phyloP scores from a whole-genome alignment of 192 early-diverging fungal genomes.

The Coemansia sp. region DNA sequence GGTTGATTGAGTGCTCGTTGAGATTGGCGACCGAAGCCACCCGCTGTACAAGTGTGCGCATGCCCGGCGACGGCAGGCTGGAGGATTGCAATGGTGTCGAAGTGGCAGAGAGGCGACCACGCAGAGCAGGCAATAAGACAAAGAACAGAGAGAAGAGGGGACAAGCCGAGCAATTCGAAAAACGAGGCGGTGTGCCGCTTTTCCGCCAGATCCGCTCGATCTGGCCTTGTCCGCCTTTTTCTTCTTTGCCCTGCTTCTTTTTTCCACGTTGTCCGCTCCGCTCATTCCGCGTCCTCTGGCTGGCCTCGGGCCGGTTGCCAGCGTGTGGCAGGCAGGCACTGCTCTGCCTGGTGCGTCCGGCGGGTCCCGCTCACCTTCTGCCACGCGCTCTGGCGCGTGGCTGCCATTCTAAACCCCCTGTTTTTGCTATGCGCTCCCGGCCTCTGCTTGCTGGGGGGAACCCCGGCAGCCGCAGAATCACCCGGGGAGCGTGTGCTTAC shows the following conservation, averaged over 20 bases:
- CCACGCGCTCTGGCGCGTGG: not conserved
- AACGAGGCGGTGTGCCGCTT: not conserved
- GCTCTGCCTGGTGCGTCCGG: not conserved
- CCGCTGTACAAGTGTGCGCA: conserved; percentile 48
- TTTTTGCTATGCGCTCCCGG: conserved; percentile 2
- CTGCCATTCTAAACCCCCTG: conserved; percentile 27
- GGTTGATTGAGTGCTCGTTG: conserved; percentile 51
- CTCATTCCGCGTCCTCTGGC: not conserved
- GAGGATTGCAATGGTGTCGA: not conserved
- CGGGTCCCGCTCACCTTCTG: conserved; percentile 1
- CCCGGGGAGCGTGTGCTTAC: not conserved
- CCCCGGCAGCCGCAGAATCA: not conserved
- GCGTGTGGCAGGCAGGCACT: no score
- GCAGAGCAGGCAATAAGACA: not conserved
- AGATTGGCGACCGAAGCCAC: conserved; percentile 51
- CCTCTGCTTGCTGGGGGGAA: not conserved
- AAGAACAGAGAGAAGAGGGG: not conserved
- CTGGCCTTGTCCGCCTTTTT: not conserved
- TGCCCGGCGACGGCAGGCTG: conserved; percentile 5
- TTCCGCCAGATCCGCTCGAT: not conserved
- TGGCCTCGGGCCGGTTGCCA: no score
- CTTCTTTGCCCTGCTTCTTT: not conserved
- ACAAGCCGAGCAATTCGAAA: not conserved
- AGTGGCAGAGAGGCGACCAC: not conserved
- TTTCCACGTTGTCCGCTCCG: not conserved